These are phyloP conservation scores for Populus euphratica DNA, from an alignment of 345 rosid species.

Conservation along the genomic window DNA sequence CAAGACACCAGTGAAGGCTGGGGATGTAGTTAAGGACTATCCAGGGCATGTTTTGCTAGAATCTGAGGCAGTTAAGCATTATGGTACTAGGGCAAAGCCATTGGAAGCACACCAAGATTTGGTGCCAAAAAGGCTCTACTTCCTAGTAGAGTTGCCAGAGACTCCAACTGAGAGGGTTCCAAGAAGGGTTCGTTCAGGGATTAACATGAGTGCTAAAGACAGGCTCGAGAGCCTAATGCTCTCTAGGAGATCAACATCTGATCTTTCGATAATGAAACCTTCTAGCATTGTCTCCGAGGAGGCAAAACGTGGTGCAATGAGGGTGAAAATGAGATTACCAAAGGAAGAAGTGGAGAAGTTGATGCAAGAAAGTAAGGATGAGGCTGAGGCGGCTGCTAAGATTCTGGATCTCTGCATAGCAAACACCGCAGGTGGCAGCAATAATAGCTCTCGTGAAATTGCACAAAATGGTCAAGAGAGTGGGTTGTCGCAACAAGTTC, in stretches of 20 bases:
- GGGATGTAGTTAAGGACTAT: constrained; percentile 53
- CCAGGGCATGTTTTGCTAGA: constrained; percentile 75
- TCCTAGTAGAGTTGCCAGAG: constrained; percentile 70
- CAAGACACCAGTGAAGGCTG: constrained; percentile 80
- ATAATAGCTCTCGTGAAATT: background rate
- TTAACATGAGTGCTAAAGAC: constrained; percentile 80
- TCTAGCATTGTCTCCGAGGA: constrained; percentile 4
- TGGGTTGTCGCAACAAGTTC: constrained; percentile 19
- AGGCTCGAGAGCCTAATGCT: constrained; percentile 76
- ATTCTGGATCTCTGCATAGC: constrained; percentile 54
- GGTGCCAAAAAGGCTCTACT: constrained; percentile 74
- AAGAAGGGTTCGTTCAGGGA: constrained; percentile 74
- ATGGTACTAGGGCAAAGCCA: constrained; percentile 71
- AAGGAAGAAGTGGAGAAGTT: constrained; percentile 67
- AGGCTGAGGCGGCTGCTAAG: constrained; percentile 60
- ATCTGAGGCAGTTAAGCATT: constrained; percentile 73
- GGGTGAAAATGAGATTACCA: constrained; percentile 63
- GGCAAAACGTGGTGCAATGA: constrained; percentile 27
- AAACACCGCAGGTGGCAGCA: background rate
- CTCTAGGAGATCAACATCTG: constrained; percentile 74
- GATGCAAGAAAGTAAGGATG: constrained; percentile 54
- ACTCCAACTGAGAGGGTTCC: constrained; percentile 36
- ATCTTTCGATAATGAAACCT: constrained; percentile 51
- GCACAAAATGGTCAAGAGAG: background rate
- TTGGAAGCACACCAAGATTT: constrained; percentile 49